A percentile compares a stretch with the other conserved stretches of the same genome.
These are phyloP conservation scores for Rosa chinensis DNA, from an alignment of 306 rosid species.

Conservation along the genomic window DNA sequence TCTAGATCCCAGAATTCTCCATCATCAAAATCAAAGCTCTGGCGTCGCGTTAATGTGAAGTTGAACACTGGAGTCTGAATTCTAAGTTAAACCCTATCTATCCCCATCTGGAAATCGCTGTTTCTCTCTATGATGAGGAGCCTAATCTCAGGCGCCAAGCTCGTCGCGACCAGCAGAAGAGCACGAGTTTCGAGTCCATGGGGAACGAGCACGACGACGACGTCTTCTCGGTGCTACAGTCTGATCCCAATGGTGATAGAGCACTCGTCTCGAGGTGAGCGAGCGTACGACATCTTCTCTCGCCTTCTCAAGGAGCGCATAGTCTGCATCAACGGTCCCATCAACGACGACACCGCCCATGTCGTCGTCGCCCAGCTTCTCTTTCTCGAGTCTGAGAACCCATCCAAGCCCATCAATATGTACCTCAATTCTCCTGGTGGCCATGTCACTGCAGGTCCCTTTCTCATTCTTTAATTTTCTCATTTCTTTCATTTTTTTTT, in stretches of 20 bases:
- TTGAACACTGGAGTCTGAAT: not conserved
- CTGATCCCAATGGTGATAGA: conserved; percentile 93
- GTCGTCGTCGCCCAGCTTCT: conserved; percentile 98
- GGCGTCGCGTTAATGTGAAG: not conserved
- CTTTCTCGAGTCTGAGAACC: conserved; percentile 93
- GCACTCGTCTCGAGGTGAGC: conserved; percentile 92
- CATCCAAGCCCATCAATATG: conserved; percentile 86
- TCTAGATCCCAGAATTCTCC: not conserved
- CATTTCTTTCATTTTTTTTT: too few species aligned
- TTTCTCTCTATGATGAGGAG: conserved; percentile 36
- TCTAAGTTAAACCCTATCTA: conserved; percentile 2
- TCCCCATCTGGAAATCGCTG: not conserved
- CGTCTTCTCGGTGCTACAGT: conserved; percentile 46
- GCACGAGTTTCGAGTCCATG: conserved; percentile 6
- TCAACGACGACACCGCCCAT: conserved; percentile 90
- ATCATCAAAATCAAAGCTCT: too few species aligned
- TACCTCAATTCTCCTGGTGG: conserved; percentile 98
- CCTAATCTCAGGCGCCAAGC: conserved; percentile 35
- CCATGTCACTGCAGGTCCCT: conserved; percentile 82
- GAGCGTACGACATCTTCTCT: conserved; percentile 97
- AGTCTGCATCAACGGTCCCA: conserved; percentile 88
- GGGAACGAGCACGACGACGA: conserved; percentile 13
- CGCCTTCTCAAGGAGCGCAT: conserved; percentile 97
- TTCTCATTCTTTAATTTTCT: not conserved
- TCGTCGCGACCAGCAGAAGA: conserved; percentile 15